Base-by-base conservation (phyloP, 2,329 filamentous ascomycete species). In the Lasiodiplodia sp. region DNA sequence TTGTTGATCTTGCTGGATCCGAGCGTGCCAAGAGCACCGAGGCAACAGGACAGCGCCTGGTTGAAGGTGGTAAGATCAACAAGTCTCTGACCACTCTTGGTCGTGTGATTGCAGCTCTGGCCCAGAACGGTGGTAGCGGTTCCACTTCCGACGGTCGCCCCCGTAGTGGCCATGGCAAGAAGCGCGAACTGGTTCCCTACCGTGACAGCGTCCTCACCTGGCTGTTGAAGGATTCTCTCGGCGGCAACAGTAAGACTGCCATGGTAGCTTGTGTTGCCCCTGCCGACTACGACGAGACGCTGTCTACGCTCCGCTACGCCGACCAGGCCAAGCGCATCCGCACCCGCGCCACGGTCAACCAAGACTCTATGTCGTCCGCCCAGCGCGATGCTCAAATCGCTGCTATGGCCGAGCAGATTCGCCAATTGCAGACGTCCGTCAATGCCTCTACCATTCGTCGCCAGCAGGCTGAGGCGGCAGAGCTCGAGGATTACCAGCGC, bases 191-290 rank as follows among this genome's bases (percentile, higher is more conserved):
- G 7, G 91, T 99, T 2, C 96, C 96, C 5, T 99, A 97, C 80
- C 91, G 96, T 71, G 96, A 99, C 81, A 97, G 93, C 0, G 89
- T 91, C 53, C 81, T 91, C 38, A 91, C 89, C 12, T 91, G 95
- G 95, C 86, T 99, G 4, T 86, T 99, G 71, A 98, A 98, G 79
- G 96, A 99, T 80, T 96, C 92, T 1, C 85, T 99, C 0, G 96
- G 96, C 14, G 96, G 96, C 67, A 99, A 99, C 85, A 95, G 91
- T 76, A 99, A 98, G 82, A 99, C 96, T 11, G 96, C 96, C 71
- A 99, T 99, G 96, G 97, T 99, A 75, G 96, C 96, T 10, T 98
- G 96, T 78, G 97, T 99, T 73, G 91, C 94, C 5, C 96, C 96
- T 0, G 91, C 92, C 0, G 96, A 99, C 82, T 98, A 99, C 77